phyloP scores from a whole-genome alignment of 164 flowering plant genomes.

The Vitis labrusca region DNA sequence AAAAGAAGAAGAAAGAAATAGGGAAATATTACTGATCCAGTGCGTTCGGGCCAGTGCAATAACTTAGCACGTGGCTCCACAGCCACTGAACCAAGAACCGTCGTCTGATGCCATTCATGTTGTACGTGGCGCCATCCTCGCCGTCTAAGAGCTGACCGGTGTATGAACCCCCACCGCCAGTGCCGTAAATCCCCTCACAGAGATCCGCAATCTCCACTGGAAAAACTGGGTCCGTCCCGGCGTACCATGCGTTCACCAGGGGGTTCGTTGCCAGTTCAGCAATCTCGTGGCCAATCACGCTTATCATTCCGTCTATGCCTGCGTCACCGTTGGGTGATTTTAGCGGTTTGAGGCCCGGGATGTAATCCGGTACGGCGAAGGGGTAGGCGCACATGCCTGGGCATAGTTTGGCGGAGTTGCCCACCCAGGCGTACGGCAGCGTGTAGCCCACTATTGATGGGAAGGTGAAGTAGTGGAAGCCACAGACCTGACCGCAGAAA shows the following conservation, averaged over 20 bases:
- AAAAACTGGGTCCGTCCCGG: conserved; percentile 72
- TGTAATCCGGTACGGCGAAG: conserved; percentile 69
- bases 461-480: conserved; percentile 95
- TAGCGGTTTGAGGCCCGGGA: conserved; percentile 65
- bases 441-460: conserved; percentile 81
- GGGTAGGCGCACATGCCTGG: conserved; percentile 82
- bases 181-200: conserved; percentile 86
- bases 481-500: conserved; percentile 84
- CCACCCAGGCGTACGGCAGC: conserved; percentile 94
- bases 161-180: conserved; percentile 87
- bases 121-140: conserved; percentile 77
- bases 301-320: conserved; percentile 86
- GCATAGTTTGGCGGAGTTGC: conserved; percentile 74
- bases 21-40: conserved; percentile 54
- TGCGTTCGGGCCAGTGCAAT: conserved; percentile 95
- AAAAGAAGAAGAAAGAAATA: background rate
- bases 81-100: conserved; percentile 92
- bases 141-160: conserved; percentile 75
- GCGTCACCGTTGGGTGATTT: conserved; percentile 80
- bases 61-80: conserved; percentile 73
- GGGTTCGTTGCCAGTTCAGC: conserved; percentile 95
- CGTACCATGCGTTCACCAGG: conserved; percentile 94
- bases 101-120: conserved; percentile 75
- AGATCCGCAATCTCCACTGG: conserved; percentile 92
- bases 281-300: conserved; percentile 83